A percentile compares a stretch with the other conserved stretches of the same genome.
These are phyloP conservation scores for Pseudonitzschia pungens DNA, from an alignment of 108 stramenopile genomes.

Conservation along the genomic window DNA sequence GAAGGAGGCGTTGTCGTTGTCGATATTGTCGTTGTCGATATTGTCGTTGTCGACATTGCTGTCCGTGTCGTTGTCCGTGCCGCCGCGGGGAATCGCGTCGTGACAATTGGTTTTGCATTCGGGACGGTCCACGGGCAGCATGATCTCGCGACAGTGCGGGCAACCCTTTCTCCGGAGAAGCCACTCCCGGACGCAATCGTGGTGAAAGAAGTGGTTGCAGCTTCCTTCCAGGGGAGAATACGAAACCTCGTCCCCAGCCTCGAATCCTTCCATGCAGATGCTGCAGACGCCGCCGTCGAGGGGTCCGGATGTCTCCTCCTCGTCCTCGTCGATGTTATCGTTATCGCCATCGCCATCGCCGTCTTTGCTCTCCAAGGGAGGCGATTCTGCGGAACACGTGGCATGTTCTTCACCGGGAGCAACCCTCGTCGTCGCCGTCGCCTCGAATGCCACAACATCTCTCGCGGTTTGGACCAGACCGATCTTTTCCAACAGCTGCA, in stretches of 20 bases:
- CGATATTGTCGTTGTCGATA: too few species aligned
- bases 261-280: conserved; percentile 56
- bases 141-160: conserved; percentile 45
- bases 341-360: not conserved
- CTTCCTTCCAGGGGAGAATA: conserved; percentile 35
- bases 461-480: not conserved
- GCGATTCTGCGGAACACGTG: too few species aligned
- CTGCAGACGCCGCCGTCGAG: conserved; percentile 31
- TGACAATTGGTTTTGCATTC: not conserved
- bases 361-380: not conserved
- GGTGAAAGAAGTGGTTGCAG: conserved; percentile 64
- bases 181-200: conserved; percentile 60
- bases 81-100: too few species aligned
- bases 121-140: conserved; percentile 39
- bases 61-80: not conserved
- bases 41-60: not conserved
- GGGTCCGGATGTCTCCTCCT: too few species aligned
- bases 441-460: not conserved
- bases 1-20: too few species aligned
- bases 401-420: not conserved
- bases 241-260: conserved; percentile 42
- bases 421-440: not conserved
- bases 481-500: not conserved
- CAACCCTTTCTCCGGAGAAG: conserved; percentile 41
- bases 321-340: not conserved